Conservation (phyloP, 2,329 filamentous ascomycete genomes). For the Ophiostoma sp. region DNA sequence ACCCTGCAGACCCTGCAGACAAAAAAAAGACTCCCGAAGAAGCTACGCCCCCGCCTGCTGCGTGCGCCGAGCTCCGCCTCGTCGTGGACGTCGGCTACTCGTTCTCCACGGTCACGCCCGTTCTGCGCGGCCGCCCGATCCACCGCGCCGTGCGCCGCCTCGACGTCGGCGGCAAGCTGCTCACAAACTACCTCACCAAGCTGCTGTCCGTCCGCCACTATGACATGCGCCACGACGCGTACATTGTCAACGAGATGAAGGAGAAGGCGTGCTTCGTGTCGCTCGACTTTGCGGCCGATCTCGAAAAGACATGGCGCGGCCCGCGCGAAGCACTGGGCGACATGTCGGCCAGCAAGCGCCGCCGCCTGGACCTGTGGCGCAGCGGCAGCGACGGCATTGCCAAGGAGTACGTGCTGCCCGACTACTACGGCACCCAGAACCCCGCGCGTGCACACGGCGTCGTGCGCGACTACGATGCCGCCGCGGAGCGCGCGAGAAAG, state of each 20-base stretch:
- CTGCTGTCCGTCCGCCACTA: constrained; percentile 86
- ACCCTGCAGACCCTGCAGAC: constrained; percentile 37
- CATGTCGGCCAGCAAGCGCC: constrained; percentile 41
- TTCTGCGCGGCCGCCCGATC: constrained; percentile 73
- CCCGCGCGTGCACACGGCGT: constrained; percentile 54
- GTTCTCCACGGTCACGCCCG: constrained; percentile 81
- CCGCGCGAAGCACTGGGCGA: constrained; percentile 38
- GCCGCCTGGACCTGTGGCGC: constrained; percentile 46
- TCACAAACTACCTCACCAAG: constrained; percentile 89
- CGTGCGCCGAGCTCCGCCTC: constrained; percentile 64
- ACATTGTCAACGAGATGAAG: constrained; percentile 94
- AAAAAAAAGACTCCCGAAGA: constrained; percentile 29
- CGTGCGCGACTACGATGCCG: constrained; percentile 70
- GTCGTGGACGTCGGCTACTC: constrained; percentile 90
- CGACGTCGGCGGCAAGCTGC: constrained; percentile 83
- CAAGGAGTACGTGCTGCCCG: constrained; percentile 87
- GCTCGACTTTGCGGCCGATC: constrained; percentile 65
- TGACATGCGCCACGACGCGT: constrained; percentile 89
- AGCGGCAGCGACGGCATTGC: constrained; percentile 56
- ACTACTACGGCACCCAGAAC: constrained; percentile 49
- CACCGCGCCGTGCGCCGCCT: constrained; percentile 78
- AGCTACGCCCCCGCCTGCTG: too few relatives aligned
- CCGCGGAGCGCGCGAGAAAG: constrained; percentile 32
- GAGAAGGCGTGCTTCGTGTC: constrained; percentile 82
- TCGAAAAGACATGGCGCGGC: constrained; percentile 81